phyloP scores from a whole-genome alignment of 1,284 basidiomycete species.

The Melampsora americana region DNA sequence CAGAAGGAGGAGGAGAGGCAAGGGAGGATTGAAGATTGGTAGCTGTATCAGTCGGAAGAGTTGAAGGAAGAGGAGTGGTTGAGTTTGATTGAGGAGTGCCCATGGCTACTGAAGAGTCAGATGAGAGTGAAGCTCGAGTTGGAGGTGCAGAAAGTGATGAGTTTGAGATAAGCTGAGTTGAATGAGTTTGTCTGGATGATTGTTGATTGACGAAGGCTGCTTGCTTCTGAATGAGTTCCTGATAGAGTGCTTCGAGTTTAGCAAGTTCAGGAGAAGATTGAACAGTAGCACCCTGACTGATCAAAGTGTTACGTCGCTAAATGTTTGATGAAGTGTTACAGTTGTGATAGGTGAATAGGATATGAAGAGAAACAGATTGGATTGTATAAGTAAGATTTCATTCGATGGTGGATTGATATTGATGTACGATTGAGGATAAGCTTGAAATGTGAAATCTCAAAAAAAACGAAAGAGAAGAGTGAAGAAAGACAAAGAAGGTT shows the following conservation, averaged over 20 bases:
- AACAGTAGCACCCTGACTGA: not conserved
- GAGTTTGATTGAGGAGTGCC: not conserved
- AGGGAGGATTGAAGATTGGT: not conserved
- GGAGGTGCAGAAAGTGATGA: not conserved
- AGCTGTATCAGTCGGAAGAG: too few species aligned
- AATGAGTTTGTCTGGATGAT: not conserved
- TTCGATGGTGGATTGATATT: too few species aligned
- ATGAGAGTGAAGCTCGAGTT: too few species aligned
- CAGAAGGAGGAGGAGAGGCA: not conserved
- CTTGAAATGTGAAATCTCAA: too few species aligned
- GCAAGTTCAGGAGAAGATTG: conserved; percentile 4
- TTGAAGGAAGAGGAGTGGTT: not conserved
- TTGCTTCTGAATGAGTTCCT: not conserved
- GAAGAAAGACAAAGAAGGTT: too few species aligned
- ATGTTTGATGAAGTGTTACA: too few species aligned
- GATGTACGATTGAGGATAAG: too few species aligned
- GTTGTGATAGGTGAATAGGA: too few species aligned
- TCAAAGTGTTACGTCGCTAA: conserved; percentile 1
- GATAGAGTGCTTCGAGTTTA: not conserved
- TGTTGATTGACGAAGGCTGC: not conserved
- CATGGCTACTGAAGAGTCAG: not conserved
- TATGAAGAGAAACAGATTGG: too few species aligned
- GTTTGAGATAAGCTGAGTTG: not conserved
- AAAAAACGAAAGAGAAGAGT: too few species aligned
- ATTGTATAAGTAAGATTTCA: too few species aligned